Conservation (phyloP, 768 basidiomycete species). For the Dendrothele bispora region DNA sequence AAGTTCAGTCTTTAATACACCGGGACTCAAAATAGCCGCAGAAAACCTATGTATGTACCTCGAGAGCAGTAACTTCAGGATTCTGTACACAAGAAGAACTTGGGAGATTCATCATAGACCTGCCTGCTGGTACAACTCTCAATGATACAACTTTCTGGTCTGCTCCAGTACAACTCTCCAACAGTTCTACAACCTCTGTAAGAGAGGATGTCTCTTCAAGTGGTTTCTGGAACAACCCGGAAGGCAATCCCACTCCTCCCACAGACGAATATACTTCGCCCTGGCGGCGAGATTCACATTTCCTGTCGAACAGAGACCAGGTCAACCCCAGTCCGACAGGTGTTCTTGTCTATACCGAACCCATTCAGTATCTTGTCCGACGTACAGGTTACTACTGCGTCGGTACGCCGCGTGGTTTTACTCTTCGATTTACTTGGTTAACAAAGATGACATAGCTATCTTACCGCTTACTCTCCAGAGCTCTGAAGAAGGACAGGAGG, state of each 20-base stretch:
- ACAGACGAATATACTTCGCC: conserved; percentile 47
- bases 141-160: conserved; percentile 89
- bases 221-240: conserved; percentile 60
- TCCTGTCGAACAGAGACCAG: conserved; percentile 18
- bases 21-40: conserved; percentile 39
- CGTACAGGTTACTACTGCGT: conserved; percentile 97
- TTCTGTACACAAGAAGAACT: conserved; percentile 70
- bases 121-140: conserved; percentile 59
- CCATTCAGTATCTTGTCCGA: conserved; percentile 80
- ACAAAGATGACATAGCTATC: conserved; percentile 49
- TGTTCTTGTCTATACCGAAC: conserved; percentile 56
- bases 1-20: conserved; percentile 11
- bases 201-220: conserved; percentile 19
- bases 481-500: conserved; percentile 27
- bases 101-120: conserved; percentile 87
- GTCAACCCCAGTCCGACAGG: conserved; percentile 51
- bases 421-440: conserved; percentile 3
- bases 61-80: conserved; percentile 68
- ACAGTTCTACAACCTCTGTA: conserved; percentile 11
- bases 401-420: conserved; percentile 52
- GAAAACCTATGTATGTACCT: conserved; percentile 95
- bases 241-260: conserved; percentile 57
- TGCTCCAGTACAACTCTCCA: conserved; percentile 62
- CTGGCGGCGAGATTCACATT: conserved; percentile 34
- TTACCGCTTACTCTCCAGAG: conserved; percentile 85